A percentile compares a stretch with the other conserved stretches of the same genome.
Conservation (phyloP, 1,284 basidiomycete species). For the Cutaneotrichosporon spelunceum region DNA sequence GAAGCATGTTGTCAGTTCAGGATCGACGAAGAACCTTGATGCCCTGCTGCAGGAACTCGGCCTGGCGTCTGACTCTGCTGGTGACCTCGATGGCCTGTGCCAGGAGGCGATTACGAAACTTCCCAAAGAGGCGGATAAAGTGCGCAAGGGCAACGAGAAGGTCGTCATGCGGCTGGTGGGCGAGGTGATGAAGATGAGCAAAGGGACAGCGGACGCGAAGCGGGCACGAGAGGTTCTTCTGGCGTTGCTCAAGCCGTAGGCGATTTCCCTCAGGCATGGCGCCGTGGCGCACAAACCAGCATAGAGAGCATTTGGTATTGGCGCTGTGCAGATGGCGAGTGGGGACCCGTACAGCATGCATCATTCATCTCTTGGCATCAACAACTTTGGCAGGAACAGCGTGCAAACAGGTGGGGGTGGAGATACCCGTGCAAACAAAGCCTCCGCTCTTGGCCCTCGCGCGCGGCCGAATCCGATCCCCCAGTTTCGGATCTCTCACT, state of each 20-base stretch:
- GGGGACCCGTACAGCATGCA: not conserved
- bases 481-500: not conserved
- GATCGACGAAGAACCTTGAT: constrained; percentile 28
- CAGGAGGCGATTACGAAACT: constrained; percentile 61
- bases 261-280: not conserved
- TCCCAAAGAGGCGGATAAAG: constrained; percentile 67
- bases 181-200: constrained; percentile 78
- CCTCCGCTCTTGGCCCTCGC: not conserved
- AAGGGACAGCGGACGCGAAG: constrained; percentile 68
- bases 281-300: not conserved
- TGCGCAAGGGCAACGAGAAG: constrained; percentile 69
- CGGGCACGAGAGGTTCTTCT: constrained; percentile 45
- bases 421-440: not conserved
- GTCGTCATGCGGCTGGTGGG: constrained; percentile 87
- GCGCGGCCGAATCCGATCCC: not conserved
- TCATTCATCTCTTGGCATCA: not conserved
- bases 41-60: constrained; percentile 53
- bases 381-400: not conserved
- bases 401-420: not conserved
- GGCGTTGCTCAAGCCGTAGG: constrained; percentile 21
- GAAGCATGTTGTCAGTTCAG: constrained; percentile 59
- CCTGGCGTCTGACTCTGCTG: constrained; percentile 34
- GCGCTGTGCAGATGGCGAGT: not conserved
- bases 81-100: constrained; percentile 59
- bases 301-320: not conserved